Evolutionary conservation across 106 monocot species (phyloP).

Genomic region (Platanthera guangdongensis): DNA sequence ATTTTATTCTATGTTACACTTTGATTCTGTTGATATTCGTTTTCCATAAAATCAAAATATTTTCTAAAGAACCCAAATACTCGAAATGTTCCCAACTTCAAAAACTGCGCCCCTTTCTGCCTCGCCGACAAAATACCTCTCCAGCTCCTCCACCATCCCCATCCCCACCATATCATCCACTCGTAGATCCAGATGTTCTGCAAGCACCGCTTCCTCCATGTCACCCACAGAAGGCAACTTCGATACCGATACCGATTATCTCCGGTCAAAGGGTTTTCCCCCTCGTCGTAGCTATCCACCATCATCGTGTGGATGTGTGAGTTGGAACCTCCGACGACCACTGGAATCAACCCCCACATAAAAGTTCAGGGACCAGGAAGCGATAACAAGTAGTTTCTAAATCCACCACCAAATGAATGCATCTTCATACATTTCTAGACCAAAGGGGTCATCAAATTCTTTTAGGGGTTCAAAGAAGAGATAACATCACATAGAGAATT

Average conservation of each 20-base stretch:
- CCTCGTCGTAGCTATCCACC: slow-evolving; percentile 1
- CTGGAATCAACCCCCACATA: too few relatives aligned
- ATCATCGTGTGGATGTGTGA: slow-evolving; percentile 37
- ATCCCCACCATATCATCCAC: slow-evolving; percentile 50
- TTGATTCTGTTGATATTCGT: too few relatives aligned
- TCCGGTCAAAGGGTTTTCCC: not conserved
- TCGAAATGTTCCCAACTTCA: too few relatives aligned
- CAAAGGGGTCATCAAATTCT: not conserved
- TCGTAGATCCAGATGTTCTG: slow-evolving; percentile 33
- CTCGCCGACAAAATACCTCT: slow-evolving; percentile 27
- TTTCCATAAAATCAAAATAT: too few relatives aligned
- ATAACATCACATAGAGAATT: not conserved
- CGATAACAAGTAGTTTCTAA: not conserved
- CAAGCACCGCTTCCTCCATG: slow-evolving; percentile 23
- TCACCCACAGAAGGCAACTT: slow-evolving; percentile 54
- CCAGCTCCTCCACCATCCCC: slow-evolving; percentile 75
- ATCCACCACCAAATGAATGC: not conserved
- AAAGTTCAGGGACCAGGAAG: not conserved
- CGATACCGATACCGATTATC: slow-evolving; percentile 4
- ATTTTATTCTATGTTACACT: too few relatives aligned
- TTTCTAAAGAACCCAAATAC: too few relatives aligned
- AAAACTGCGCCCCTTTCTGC: not conserved
- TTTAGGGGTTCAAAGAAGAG: not conserved
- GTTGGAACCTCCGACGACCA: slow-evolving; percentile 50
- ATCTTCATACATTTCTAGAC: not conserved